A percentile compares a stretch with the other conserved stretches of the same genome.
phyloP scores from a whole-genome alignment of 2,329 filamentous ascomycete species.

The Talaromyces sp. region DNA sequence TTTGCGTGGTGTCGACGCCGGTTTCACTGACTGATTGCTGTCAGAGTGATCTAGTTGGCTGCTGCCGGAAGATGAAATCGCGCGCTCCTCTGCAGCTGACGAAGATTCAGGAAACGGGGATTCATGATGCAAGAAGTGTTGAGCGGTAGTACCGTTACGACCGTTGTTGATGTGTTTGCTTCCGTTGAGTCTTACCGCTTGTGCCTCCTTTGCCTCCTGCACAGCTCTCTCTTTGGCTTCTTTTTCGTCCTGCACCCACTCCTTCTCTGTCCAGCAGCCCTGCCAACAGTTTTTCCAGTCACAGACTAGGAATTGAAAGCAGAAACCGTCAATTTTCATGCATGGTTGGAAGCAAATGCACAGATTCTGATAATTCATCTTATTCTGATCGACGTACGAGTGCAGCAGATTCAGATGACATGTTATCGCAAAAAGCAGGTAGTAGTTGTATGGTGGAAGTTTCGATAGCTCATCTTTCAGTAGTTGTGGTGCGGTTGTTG shows the following conservation, averaged over 20 bases:
- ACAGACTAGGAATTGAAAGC: slow-evolving; percentile 91
- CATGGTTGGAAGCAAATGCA: slow-evolving; percentile 97
- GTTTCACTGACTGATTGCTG: slow-evolving; percentile 30
- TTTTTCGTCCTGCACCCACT: slow-evolving; percentile 62
- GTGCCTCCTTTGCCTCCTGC: slow-evolving; percentile 18
- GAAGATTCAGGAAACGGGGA: neutral
- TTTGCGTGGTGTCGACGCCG: slow-evolving; percentile 9
- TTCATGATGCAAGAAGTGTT: neutral
- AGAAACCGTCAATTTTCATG: slow-evolving; percentile 92
- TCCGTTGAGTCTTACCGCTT: neutral
- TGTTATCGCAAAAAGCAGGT: slow-evolving; percentile 93
- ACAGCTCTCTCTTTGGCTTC: slow-evolving; percentile 35
- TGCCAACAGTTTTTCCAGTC: slow-evolving; percentile 98
- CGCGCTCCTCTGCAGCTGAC: slow-evolving; percentile 50
- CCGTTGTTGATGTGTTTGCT: slow-evolving; percentile 25
- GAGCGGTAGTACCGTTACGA: slow-evolving; percentile 15
- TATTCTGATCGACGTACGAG: slow-evolving; percentile 91
- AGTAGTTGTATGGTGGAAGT: slow-evolving; percentile 95
- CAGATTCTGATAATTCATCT: slow-evolving; percentile 94
- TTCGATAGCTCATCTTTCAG: slow-evolving; percentile 89
- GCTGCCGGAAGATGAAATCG: slow-evolving; percentile 64
- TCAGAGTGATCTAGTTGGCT: slow-evolving; percentile 44
- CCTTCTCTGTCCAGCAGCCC: slow-evolving; percentile 86
- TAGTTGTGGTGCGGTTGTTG: slow-evolving; percentile 76
- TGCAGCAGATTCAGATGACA: slow-evolving; percentile 90